Percentiles rank a stretch among this genome's conserved stretches.
Conservation (phyloP, 106 monocot species). For the Allium sativum region DNA sequence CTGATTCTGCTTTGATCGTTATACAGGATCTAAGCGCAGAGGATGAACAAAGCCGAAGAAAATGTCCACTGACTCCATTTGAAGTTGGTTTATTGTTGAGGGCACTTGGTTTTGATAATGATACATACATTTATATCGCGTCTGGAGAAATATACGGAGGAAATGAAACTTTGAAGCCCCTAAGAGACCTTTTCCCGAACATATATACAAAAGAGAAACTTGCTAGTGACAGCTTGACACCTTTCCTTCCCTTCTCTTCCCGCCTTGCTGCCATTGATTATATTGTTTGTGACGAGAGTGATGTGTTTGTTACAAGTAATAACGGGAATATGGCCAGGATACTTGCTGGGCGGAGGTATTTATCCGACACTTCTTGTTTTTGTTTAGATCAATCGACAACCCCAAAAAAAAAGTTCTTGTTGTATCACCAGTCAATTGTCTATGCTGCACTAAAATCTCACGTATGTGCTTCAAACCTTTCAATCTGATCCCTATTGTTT, state of each 20-base stretch:
- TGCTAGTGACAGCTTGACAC: conserved; percentile 39
- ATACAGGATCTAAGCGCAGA: conserved; percentile 69
- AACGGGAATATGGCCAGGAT: conserved; percentile 99
- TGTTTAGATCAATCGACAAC: too few relatives aligned
- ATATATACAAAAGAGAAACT: conserved; percentile 79
- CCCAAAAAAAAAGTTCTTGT: neutral
- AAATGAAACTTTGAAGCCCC: conserved; percentile 58
- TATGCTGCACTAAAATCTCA: too few relatives aligned
- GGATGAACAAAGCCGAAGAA: conserved; percentile 75
- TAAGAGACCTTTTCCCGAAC: conserved; percentile 76
- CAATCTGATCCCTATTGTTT: too few relatives aligned
- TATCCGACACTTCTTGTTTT: neutral
- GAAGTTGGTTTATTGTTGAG: conserved; percentile 89
- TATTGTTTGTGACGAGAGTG: conserved; percentile 83
- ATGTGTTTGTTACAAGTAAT: conserved; percentile 93
- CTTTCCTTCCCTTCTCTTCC: conserved; percentile 63
- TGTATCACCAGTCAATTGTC: too few relatives aligned
- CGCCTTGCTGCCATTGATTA: conserved; percentile 92
- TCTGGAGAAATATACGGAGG: conserved; percentile 96
- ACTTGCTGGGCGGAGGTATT: conserved; percentile 82
- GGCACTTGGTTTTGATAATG: conserved; percentile 80
- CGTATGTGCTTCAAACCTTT: too few relatives aligned
- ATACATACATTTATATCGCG: conserved; percentile 73
- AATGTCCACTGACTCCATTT: conserved; percentile 82
- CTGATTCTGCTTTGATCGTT: neutral